Base-by-base conservation (phyloP, 257 asterid species). In the Craterostigma plantagineum region DNA sequence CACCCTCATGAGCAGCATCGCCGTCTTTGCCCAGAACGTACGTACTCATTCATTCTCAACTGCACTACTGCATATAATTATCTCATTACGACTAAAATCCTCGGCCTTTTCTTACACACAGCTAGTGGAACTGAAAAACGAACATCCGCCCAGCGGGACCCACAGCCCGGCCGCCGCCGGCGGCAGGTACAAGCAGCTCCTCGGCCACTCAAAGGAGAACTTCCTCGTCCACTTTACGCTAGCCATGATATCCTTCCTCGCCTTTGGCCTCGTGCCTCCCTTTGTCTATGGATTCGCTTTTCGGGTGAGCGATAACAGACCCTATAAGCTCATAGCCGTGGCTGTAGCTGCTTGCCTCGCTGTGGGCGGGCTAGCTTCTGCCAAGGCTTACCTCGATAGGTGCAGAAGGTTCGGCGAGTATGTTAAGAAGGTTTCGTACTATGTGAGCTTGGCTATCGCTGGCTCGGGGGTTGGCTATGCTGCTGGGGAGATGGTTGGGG, bases 181-280 rank as follows among this genome's bases (percentile, higher is more conserved):
- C 11, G 0, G 51, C 7, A 54, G 42, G 43, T 81, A 81, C 63
- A 7, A 42, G 8, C 60, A 72, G 15, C 18, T 33, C 11, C 73
- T 81, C 0, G 92, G 91, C 0, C 45, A 42, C 30, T 23, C 30
- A 17, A 69, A 48, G 63, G 69, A 63, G 30, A 50, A 65, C 45
- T 67, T 74, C 45, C 44, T 30, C 33, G 46, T 81, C 0, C 94
- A 81, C 18, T 57, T 73, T 1, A 49, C 60, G 3, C 34, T 77
- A 14, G 72, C 68, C 27, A 8, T 67, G 2, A 2, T 77, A 7
- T 77, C 94, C 0, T 77, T 62, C 63, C 39, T 74, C 14, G 18
- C 60, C 4, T 81, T 71, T 7, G 87, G 94, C 39, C 66, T 77
- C 0, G 12, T 64, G 13, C 73, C 84, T 15, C 92, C 84, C 0